These are phyloP conservation scores for Flammula alnicola DNA, from an alignment of 1,284 basidiomycete species.

Conservation along the genomic window DNA sequence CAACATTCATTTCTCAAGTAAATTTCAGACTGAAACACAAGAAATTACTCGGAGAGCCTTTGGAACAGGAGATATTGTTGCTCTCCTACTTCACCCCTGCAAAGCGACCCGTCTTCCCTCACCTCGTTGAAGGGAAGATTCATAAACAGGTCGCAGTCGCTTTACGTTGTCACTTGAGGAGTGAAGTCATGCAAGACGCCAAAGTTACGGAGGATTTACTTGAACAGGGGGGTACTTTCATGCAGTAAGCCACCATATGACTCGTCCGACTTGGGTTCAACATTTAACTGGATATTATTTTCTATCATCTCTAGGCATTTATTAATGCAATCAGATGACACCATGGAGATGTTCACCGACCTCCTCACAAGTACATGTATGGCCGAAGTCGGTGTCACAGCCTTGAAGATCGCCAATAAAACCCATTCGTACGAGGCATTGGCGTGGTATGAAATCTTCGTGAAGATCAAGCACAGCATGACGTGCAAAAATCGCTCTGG, in stretches of 20 bases:
- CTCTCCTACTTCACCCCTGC: neutral
- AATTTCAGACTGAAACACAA: conserved; percentile 7
- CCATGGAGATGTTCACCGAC: conserved; percentile 4
- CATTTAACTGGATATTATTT: neutral
- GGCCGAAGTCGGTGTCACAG: conserved; percentile 1
- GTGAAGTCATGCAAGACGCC: neutral
- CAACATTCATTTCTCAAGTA: conserved; percentile 7
- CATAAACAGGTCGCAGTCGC: conserved; percentile 3
- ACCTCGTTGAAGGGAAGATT: conserved; percentile 3
- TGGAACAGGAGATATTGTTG: neutral
- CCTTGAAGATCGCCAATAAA: conserved; percentile 2
- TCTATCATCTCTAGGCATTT: neutral
- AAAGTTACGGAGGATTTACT: neutral
- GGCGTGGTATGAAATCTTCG: conserved; percentile 6
- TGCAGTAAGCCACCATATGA: no score
- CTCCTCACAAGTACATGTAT: conserved; percentile 6
- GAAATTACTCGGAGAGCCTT: neutral
- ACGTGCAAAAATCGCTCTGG: neutral
- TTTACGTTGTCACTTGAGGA: conserved; percentile 2
- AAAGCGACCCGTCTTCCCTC: neutral
- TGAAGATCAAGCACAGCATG: conserved; percentile 4
- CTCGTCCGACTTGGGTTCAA: neutral
- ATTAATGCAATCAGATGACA: neutral
- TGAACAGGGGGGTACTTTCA: neutral
- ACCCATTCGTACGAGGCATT: neutral